Percentiles rank a stretch among this genome's conserved stretches.
Conservation (phyloP, 202 grass and related monocot species). For the Cymbopogon flexuosus region DNA sequence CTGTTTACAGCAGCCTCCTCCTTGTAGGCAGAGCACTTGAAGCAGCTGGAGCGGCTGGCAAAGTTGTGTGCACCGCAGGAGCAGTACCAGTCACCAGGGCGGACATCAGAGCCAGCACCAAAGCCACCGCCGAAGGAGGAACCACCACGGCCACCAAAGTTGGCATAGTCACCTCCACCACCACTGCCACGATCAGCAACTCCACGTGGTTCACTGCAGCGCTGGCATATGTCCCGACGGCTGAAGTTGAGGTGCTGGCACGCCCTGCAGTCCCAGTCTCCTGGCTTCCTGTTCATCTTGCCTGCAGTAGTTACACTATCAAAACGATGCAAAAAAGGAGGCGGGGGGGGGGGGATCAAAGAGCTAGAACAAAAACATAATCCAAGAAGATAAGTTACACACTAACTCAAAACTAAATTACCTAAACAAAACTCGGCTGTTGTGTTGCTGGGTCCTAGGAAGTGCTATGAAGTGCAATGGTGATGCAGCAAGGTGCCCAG, state of each 20-base stretch:
- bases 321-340: slow-evolving; percentile 17
- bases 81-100: slow-evolving; percentile 96
- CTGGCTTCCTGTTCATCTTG: slow-evolving; percentile 98
- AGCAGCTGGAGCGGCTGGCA: slow-evolving; percentile 93
- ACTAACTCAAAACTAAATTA: slow-evolving; percentile 34
- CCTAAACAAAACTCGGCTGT: slow-evolving; percentile 37
- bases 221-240: slow-evolving; percentile 79
- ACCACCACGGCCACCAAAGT: slow-evolving; percentile 49
- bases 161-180: slow-evolving; percentile 54
- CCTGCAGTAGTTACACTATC: slow-evolving; percentile 18
- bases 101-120: slow-evolving; percentile 70
- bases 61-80: slow-evolving; percentile 90
- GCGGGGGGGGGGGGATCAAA: no score
- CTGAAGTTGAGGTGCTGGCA: slow-evolving; percentile 99
- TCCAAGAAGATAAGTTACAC: slow-evolving; percentile 13
- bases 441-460: slow-evolving; percentile 33
- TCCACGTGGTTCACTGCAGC: slow-evolving; percentile 58
- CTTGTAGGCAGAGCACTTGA: slow-evolving; percentile 78
- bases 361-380: slow-evolving; percentile 4
- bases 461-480: slow-evolving; percentile 33
- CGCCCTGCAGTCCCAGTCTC: slow-evolving; percentile 91
- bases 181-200: slow-evolving; percentile 45
- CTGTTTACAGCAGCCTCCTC: slow-evolving; percentile 61
- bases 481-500: slow-evolving; percentile 52
- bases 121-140: slow-evolving; percentile 60